Evolutionary conservation across 1,139 yeast genomes (phyloP).

Genomic region (Scheffersomyces parashehatae): DNA sequence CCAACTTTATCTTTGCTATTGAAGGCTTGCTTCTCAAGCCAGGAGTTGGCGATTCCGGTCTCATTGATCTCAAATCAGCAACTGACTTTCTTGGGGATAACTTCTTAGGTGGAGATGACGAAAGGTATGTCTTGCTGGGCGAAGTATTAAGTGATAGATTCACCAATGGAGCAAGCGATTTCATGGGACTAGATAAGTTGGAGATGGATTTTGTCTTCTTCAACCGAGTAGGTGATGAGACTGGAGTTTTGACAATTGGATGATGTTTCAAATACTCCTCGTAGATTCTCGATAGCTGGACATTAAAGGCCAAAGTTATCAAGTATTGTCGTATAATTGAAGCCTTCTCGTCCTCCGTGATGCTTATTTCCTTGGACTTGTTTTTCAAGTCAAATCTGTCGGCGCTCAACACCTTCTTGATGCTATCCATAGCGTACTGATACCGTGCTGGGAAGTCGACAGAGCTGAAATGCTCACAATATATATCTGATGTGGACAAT

Average conservation of each 20-base stretch:
- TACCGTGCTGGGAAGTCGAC: slow-evolving; percentile 15
- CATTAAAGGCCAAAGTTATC: slow-evolving; percentile 52
- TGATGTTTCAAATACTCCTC: slow-evolving; percentile 24
- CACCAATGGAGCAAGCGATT: slow-evolving; percentile 4
- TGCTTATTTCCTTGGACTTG: slow-evolving; percentile 6
- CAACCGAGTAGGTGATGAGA: slow-evolving; percentile 3
- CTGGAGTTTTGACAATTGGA: slow-evolving; percentile 4
- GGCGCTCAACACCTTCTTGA: slow-evolving; percentile 20
- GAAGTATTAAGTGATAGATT: background rate
- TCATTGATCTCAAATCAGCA: slow-evolving; percentile 4
- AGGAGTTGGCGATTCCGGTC: slow-evolving; percentile 13
- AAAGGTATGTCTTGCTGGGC: background rate
- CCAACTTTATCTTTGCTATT: slow-evolving; percentile 22
- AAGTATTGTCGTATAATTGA: slow-evolving; percentile 50
- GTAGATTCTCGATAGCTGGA: slow-evolving; percentile 64
- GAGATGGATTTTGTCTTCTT: background rate
- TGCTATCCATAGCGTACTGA: slow-evolving; percentile 20
- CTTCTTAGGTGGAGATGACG: slow-evolving; percentile 11
- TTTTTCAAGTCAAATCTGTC: slow-evolving; percentile 6
- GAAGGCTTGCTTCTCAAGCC: slow-evolving; percentile 23
- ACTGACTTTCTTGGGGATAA: slow-evolving; percentile 20
- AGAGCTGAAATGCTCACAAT: slow-evolving; percentile 46
- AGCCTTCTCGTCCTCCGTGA: slow-evolving; percentile 40
- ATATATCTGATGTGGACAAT: slow-evolving; percentile 39
- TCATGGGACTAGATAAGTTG: slow-evolving; percentile 3